These are phyloP conservation scores for Adansonia madagascariensis DNA, from an alignment of 441 rosid species.

Conservation along the genomic window DNA sequence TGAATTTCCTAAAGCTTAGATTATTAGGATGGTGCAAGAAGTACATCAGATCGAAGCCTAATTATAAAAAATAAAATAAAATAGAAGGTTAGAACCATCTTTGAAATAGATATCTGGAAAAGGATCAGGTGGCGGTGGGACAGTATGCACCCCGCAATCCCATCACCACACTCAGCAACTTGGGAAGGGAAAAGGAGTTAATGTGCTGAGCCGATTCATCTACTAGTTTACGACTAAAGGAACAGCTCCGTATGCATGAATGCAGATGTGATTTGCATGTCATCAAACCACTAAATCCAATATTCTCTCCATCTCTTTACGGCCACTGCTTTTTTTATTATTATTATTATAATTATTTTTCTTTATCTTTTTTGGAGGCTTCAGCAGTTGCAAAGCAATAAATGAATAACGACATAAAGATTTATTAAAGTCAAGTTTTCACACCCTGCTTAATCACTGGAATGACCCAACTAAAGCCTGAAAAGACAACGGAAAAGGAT, in stretches of 20 bases:
- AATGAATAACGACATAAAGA: slow-evolving; percentile 6
- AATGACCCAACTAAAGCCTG: slow-evolving; percentile 1
- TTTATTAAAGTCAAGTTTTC: slow-evolving; percentile 11
- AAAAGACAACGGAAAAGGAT: slow-evolving; percentile 8
- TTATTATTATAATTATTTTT: background rate
- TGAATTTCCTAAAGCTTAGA: too few species aligned
- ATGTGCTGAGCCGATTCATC: too few species aligned
- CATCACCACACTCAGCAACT: background rate
- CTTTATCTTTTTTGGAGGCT: background rate
- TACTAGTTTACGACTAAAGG: background rate
- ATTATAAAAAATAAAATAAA: background rate
- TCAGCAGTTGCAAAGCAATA: background rate
- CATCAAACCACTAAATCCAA: slow-evolving; percentile 12
- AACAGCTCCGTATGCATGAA: background rate
- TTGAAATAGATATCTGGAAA: background rate
- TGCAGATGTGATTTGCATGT: slow-evolving; percentile 5
- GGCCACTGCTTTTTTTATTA: background rate
- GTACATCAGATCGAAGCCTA: background rate
- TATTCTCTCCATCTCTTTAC: slow-evolving; percentile 17
- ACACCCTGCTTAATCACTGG: background rate
- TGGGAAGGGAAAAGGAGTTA: background rate
- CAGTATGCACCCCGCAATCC: background rate
- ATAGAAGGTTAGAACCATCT: background rate
- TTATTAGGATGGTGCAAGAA: too few species aligned
- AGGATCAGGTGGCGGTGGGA: slow-evolving; percentile 1